These are phyloP conservation scores for Babesia bigemina DNA, from an alignment of 169 alveolate genomes.

Conservation along the genomic window DNA sequence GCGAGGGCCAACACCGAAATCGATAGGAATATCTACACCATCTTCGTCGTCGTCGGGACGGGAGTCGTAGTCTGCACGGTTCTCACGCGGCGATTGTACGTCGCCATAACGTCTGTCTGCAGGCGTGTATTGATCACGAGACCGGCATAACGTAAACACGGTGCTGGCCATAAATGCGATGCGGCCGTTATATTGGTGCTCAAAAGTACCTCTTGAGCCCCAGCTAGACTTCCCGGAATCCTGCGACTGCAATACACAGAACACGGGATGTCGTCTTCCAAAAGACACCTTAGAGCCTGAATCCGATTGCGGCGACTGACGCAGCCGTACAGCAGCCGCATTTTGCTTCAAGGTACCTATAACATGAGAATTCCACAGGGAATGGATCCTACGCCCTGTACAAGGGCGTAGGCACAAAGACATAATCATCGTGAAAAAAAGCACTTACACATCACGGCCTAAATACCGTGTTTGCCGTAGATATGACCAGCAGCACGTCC, in stretches of 20 bases:
- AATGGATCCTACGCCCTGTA: too few species aligned
- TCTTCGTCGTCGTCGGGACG: conserved; percentile 6
- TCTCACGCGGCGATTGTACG: background rate
- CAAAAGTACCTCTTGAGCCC: background rate
- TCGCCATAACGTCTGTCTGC: background rate
- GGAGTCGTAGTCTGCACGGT: background rate
- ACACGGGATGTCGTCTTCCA: too few species aligned
- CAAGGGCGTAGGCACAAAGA: too few species aligned
- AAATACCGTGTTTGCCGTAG: too few species aligned
- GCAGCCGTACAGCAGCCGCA: too few species aligned
- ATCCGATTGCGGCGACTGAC: too few species aligned
- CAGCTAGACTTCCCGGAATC: background rate
- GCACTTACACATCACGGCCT: too few species aligned
- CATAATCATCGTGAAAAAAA: too few species aligned
- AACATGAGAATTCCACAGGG: too few species aligned
- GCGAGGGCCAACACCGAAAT: conserved; percentile 3
- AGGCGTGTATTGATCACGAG: background rate
- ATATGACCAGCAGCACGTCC: too few species aligned
- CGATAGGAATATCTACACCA: conserved; percentile 32
- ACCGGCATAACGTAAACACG: conserved; percentile 24
- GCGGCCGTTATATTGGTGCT: background rate
- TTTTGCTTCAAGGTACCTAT: too few species aligned
- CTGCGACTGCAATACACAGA: background rate
- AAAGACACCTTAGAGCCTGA: too few species aligned
- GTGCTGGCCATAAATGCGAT: conserved; percentile 24